Conservation (phyloP, 225 moss, liverwort and hornwort species). For the Takakia lepidozioides region DNA sequence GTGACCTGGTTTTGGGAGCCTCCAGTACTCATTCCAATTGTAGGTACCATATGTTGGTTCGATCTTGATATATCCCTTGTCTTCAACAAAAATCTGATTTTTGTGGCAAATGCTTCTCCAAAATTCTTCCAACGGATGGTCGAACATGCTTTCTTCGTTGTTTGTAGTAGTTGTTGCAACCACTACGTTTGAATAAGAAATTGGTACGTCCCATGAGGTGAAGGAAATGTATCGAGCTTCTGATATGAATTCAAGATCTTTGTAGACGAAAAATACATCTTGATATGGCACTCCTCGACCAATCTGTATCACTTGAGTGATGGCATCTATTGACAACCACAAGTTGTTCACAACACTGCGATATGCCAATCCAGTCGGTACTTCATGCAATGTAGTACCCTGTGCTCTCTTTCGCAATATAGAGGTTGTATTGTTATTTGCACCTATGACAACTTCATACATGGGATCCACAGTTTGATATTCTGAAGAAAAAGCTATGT, state of each 20-base stretch:
- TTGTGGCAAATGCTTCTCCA: too few relatives aligned
- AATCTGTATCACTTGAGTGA: slow-evolving; percentile 4
- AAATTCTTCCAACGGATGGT: too few relatives aligned
- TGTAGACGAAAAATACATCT: slow-evolving; percentile 6
- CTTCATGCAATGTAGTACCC: neutral
- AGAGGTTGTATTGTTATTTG: slow-evolving; percentile 1
- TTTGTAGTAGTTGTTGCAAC: too few relatives aligned
- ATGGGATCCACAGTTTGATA: neutral
- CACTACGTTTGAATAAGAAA: too few relatives aligned
- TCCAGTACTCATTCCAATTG: too few relatives aligned
- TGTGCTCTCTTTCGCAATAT: neutral
- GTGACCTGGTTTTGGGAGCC: too few relatives aligned
- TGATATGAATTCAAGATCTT: neutral
- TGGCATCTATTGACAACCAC: slow-evolving; percentile 5
- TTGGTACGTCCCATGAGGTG: too few relatives aligned
- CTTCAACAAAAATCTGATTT: too few relatives aligned
- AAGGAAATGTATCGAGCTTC: too few relatives aligned
- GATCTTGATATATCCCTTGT: too few relatives aligned
- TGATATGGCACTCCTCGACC: slow-evolving; percentile 9
- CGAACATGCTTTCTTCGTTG: too few relatives aligned
- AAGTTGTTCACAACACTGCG: slow-evolving; percentile 1
- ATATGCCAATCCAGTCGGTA: slow-evolving; percentile 4
- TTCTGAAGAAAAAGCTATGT: slow-evolving; percentile 3
- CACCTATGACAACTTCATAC: slow-evolving; percentile 9
- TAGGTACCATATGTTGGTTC: too few relatives aligned